Base-by-base conservation (phyloP, 495 filamentous ascomycete genomes). In the Astrocystis sublimbata region DNA sequence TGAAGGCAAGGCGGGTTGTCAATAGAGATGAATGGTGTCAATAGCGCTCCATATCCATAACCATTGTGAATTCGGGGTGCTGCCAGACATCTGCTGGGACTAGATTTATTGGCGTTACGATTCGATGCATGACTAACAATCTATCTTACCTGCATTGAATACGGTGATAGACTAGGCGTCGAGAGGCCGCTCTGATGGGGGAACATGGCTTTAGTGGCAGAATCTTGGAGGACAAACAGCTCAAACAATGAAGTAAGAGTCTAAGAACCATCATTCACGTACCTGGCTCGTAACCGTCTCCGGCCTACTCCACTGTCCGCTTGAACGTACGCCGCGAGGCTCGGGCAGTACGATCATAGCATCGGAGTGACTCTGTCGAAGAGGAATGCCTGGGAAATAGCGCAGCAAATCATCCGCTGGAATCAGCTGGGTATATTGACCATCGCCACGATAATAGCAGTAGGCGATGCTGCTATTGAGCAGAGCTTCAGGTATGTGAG, bases 371-470 rank as follows among this genome's bases (percentile, higher is more conserved):
- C 71, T 66, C 21, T 61, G 60, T 62, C 75, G 63, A 1, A 58
- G 2, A 12, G 77, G 75, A 24, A 79, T 66, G 1, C 71, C 72
- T 35, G 68, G 55, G 40, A 79, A 30, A 6, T 73, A 43, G 0
- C 85, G 86, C 4, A 91, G 71, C 72, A 89, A 83, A 65, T 91
- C 89, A 0, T n/a, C n/a, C n/a, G 85, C 79, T 0, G 87, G 84
- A 36, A 91, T 74, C 10, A 92, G 77, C 0, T 86, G 85, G 12
- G 86, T 88, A 57, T 83, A 74, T 15, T 68, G 73, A 50, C 86
- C 86, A 62, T 86, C 78, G 15, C 81, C 79, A 33, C 88, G 83
- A 36, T 81, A 72, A 55, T 82, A 81, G 68, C 83, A 88, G 71
- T 84, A 87, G 17, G 67, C 72, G 38, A 71, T 73, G 55, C 65